phyloP scores from a whole-genome alignment of 2,329 filamentous ascomycete genomes.

The Epichloe gansuensis region DNA sequence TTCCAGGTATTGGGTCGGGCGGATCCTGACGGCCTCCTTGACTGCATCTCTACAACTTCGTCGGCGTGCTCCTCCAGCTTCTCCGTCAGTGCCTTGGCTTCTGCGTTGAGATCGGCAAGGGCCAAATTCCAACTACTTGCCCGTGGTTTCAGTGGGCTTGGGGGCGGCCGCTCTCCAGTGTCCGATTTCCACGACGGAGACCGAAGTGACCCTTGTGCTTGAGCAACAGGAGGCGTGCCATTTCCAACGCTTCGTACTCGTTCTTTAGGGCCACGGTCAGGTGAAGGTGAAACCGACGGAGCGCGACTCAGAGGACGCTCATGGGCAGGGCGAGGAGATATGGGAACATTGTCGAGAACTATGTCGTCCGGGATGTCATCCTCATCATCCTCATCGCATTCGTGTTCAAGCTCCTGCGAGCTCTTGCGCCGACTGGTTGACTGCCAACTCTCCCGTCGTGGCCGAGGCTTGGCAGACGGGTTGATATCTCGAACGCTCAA shows the following conservation, averaged over 20 bases:
- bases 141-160: constrained; percentile 36
- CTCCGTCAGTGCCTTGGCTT: constrained; percentile 63
- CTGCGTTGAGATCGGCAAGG: constrained; percentile 53
- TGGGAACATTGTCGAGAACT: constrained; percentile 68
- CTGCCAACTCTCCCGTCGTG: constrained; percentile 59
- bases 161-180: constrained; percentile 20
- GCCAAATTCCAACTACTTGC: constrained; percentile 66
- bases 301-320: constrained; percentile 43
- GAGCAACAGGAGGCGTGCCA: constrained; percentile 46
- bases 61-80: constrained; percentile 70
- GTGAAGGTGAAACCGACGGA: constrained; percentile 40
- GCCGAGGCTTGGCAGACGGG: constrained; percentile 19
- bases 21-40: constrained; percentile 16
- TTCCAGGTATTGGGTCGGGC: constrained; percentile 30
- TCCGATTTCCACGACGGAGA: constrained; percentile 43
- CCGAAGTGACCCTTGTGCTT: constrained; percentile 46
- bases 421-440: constrained; percentile 52
- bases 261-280: constrained; percentile 37
- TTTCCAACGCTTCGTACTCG: constrained; percentile 46
- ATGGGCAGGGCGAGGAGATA: constrained; percentile 55
- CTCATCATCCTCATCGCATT: constrained; percentile 64
- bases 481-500: constrained; percentile 31
- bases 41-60: constrained; percentile 34
- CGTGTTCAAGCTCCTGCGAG: constrained; percentile 56
- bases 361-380: constrained; percentile 69